Base-by-base conservation (phyloP, 495 filamentous ascomycete species). In the Aspergillus avenaceus region DNA sequence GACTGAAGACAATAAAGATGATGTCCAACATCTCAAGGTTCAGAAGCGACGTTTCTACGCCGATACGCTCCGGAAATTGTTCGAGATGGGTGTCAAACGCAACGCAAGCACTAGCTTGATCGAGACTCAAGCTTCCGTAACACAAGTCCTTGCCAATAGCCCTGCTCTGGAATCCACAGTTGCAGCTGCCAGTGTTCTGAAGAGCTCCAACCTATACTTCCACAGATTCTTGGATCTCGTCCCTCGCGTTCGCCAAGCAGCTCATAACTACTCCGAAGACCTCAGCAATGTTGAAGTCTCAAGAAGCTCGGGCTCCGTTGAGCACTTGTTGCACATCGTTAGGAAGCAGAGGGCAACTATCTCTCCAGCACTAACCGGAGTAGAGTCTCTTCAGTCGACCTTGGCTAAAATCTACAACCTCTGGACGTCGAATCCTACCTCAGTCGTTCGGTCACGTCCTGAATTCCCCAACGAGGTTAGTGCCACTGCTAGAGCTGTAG, bases 11-110 rank as follows among this genome's bases (percentile, higher is more conserved):
- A 96, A 91, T 59, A 90, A 88, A 57, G 78, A 84, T 2, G 52
- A 76, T 6, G 82, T 96, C 27, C 87, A 88, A 56, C 88, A 97
- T 66, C 79, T 97, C 51, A 96, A 96, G 70, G 80, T 82, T 0
- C 78, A 87, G 47, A 99, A 99, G 68, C 84, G 89, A n/a, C 90
- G 87, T 55, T 81, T 96, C 12, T 93, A 92, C 54, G 84, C 88
- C 0, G 92, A 97, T 54, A 89, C 86, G 0, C 70, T 99, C 47
- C 89, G 86, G 59, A 79, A 78, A 6, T 67, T 97, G 2, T 82
- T 89, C 19, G 79, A 85, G 21, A 96, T 97, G 90, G 95, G 95
- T 16, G 80, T 97, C 49, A 85, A 85, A 56, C 81, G 83, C 12
- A 96, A 90, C 61, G 73, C 92, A 18, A 80, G 85, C 50, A 79